Percentiles rank a stretch among this genome's conserved stretches.
Conservation (phyloP, 2,329 filamentous ascomycete genomes). For the Diaporthe batatas region DNA sequence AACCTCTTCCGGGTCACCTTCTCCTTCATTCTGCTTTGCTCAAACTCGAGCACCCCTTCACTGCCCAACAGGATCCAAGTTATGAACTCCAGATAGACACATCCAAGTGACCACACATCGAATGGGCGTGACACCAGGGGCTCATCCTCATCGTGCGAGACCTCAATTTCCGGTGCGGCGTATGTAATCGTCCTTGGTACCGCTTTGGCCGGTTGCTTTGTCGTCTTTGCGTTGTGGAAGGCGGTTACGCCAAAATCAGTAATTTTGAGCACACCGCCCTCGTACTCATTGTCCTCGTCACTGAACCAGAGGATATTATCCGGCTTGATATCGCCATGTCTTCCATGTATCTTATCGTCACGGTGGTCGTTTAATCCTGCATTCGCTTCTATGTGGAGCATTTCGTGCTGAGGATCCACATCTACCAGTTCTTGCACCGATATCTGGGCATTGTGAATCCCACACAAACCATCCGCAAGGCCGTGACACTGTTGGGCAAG, state of each 20-base stretch:
- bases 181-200: not conserved
- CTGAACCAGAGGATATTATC: slow-evolving; percentile 9
- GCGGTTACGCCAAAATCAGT: not conserved
- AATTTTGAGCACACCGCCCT: not conserved
- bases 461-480: not conserved
- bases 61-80: slow-evolving; percentile 39
- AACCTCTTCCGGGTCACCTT: not conserved
- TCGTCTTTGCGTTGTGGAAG: not conserved
- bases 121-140: slow-evolving; percentile 20
- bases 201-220: not conserved
- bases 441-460: not conserved
- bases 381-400: no score
- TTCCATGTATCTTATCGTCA: not conserved
- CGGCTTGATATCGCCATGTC: slow-evolving; percentile 8
- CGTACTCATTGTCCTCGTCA: not conserved
- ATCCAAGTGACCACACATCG: slow-evolving; percentile 46
- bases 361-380: not conserved
- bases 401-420: not conserved
- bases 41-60: not conserved
- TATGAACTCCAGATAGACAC: slow-evolving; percentile 44
- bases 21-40: not conserved
- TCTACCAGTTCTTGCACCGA: not conserved
- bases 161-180: not conserved
- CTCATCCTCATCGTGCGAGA: not conserved
- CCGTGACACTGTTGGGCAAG: slow-evolving; percentile 11